These are phyloP conservation scores for Hypoxylon sp. DNA, from an alignment of 2,329 filamentous ascomycete species.

Conservation along the genomic window DNA sequence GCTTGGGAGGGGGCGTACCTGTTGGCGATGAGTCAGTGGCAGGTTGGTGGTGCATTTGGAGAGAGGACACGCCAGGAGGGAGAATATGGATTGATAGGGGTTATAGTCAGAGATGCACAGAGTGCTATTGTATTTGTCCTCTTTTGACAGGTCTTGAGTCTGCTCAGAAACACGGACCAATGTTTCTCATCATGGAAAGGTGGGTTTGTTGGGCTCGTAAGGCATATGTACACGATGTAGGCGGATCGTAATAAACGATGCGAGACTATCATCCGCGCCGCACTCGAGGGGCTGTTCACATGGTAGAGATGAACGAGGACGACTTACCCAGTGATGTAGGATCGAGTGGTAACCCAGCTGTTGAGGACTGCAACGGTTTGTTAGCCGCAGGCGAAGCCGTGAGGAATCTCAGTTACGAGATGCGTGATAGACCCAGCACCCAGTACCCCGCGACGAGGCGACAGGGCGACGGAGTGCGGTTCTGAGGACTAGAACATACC, in stretches of 20 bases:
- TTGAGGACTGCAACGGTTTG: conserved; percentile 55
- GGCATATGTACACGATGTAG: conserved; percentile 10
- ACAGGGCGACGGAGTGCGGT: conserved; percentile 8
- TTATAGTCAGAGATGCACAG: conserved; percentile 48
- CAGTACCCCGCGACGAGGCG: background rate
- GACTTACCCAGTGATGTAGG: conserved; percentile 77
- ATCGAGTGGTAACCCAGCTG: conserved; percentile 70
- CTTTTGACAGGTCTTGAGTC: conserved; percentile 75
- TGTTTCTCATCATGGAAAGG: conserved; percentile 70
- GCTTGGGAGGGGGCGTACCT: conserved; percentile 81
- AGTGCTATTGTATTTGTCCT: conserved; percentile 49
- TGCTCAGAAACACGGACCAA: conserved; percentile 87
- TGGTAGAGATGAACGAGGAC: conserved; percentile 24
- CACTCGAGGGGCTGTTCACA: conserved; percentile 17
- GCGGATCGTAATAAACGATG: conserved; percentile 1
- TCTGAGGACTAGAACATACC: conserved; percentile 49
- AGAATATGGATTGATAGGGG: background rate
- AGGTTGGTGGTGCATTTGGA: background rate
- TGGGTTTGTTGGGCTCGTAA: conserved; percentile 40
- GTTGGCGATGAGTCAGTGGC: conserved; percentile 31
- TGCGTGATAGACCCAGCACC: conserved; percentile 11
- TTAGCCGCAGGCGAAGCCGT: conserved; percentile 12
- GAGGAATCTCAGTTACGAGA: conserved; percentile 9
- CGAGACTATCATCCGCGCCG: conserved; percentile 10
- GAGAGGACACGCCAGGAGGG: background rate